These are phyloP conservation scores for Hypomontagnella monticulosa DNA, from an alignment of 495 filamentous ascomycete genomes.

Conservation along the genomic window DNA sequence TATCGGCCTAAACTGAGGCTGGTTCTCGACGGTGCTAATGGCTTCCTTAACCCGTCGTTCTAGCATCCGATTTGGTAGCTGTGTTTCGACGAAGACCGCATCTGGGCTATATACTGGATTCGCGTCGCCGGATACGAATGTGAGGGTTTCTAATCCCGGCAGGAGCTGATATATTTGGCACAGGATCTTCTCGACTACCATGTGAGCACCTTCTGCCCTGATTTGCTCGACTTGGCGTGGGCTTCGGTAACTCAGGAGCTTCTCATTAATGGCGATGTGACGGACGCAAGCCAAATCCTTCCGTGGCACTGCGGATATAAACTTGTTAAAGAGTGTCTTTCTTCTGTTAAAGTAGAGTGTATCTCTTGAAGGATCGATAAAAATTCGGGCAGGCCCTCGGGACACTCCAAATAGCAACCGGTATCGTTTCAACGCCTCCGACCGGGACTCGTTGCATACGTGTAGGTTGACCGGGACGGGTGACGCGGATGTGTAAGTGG, in stretches of 20 bases:
- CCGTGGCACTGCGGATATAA: constrained; percentile 23
- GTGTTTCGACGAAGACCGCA: constrained; percentile 34
- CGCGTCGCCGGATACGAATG: constrained; percentile 38
- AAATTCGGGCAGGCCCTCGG: constrained; percentile 22
- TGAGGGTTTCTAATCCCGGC: constrained; percentile 31
- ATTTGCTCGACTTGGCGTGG: neutral
- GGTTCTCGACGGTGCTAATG: constrained; percentile 1
- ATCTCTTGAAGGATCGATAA: constrained; percentile 38
- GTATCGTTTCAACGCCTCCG: constrained; percentile 36
- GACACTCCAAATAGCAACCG: constrained; percentile 28
- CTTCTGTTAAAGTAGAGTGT: constrained; percentile 45
- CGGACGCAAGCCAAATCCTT: constrained; percentile 40
- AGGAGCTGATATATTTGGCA: constrained; percentile 21
- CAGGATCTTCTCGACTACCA: constrained; percentile 14
- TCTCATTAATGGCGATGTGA: constrained; percentile 41
- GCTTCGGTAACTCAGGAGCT: constrained; percentile 25
- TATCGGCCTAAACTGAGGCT: constrained; percentile 13
- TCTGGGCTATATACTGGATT: constrained; percentile 36
- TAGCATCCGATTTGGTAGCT: constrained; percentile 21
- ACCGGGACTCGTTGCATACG: constrained; percentile 42
- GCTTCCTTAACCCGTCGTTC: constrained; percentile 31
- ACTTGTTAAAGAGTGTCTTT: constrained; percentile 30
- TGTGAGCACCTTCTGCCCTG: no score
- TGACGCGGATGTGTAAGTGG: constrained; percentile 24
- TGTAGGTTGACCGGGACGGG: constrained; percentile 41